Evolutionary conservation across 495 filamentous ascomycete genomes (phyloP), one percentile per base, ranked within the genome.

Genomic region (Clavariopsis aquatica): DNA sequence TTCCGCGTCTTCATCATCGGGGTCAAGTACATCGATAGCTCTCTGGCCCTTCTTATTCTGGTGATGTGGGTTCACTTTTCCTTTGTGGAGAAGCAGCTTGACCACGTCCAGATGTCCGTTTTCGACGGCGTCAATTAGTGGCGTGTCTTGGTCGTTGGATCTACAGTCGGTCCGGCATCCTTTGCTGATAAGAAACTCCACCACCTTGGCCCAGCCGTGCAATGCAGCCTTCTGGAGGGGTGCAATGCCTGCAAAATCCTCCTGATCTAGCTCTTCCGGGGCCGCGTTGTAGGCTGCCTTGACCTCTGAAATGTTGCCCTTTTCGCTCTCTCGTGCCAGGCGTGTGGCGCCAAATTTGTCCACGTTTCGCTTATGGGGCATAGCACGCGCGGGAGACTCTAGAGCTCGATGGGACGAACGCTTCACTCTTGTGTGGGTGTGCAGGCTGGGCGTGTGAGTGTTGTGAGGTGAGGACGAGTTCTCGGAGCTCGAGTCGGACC

Each of bases 81-180:
- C 89, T 31, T 71, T 60, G 22, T 88, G 85, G 9, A 98, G 82
- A 27, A 97, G 76, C 12, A 95, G 79, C 71, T 87, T 90, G 20
- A 98, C 91, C 12, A 97, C 92, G n/a, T 88, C 90, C 4, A 95
- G 72, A 71, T 98, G 90, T 1, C 91, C 89, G 71, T 98, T 98
- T 68, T 97, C 93, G 27, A 96, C 89, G 0, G 94, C 94, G 79
- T 98, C 94, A 45, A 98, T 89, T 31, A 98, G 81, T 20, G 94
- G 95, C 0, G 94, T 96, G 66, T 98, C 94, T 72, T 88, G 89
- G 69, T 96, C 90, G 52, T 92, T 89, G 71, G 90, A 91, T 52
- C 83, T 79, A 52, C 82, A 83, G 65, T 96, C 88, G 15, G 91
- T 84, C 57, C 91, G 87, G 75, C 92, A 96, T 26, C 91, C 90